Conservation (phyloP, 2,329 filamentous ascomycete species). For the Blumeriella jaapii region DNA sequence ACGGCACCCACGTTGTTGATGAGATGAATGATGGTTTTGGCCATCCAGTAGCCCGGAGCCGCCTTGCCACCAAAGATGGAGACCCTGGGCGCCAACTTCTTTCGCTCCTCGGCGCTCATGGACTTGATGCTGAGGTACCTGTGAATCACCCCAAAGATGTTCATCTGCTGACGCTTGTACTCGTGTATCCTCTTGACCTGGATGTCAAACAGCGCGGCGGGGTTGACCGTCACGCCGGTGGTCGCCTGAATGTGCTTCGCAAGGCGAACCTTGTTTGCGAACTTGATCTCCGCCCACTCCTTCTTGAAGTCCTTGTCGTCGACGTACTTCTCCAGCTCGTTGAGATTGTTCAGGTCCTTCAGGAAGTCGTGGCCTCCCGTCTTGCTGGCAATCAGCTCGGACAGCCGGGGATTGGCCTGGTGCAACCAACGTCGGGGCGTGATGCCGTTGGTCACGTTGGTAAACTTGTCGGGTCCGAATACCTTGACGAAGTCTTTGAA, state of each 20-base stretch:
- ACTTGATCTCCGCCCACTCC: slow-evolving; percentile 95
- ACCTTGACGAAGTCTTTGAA: slow-evolving; percentile 98
- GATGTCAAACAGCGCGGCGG: slow-evolving; percentile 81
- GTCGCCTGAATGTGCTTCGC: slow-evolving; percentile 83
- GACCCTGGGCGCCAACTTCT: slow-evolving; percentile 78
- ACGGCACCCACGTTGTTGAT: slow-evolving; percentile 85
- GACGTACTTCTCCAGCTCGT: slow-evolving; percentile 72
- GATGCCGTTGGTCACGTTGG: slow-evolving; percentile 96
- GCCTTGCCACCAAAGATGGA: slow-evolving; percentile 98
- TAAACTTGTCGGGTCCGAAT: slow-evolving; percentile 94
- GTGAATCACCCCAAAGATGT: slow-evolving; percentile 96
- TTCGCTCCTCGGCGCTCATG: slow-evolving; percentile 70
- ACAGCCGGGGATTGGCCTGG: slow-evolving; percentile 89
- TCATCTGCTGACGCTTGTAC: slow-evolving; percentile 98
- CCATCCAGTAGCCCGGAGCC: slow-evolving; percentile 99
- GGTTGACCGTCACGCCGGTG: slow-evolving; percentile 73
- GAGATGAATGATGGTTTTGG: slow-evolving; percentile 95
- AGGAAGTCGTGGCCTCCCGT: slow-evolving; percentile 68
- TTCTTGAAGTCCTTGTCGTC: slow-evolving; percentile 85
- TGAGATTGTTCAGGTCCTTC: slow-evolving; percentile 78
- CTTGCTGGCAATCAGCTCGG: slow-evolving; percentile 85
- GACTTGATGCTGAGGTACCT: slow-evolving; percentile 83
- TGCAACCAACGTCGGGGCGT: slow-evolving; percentile 94
- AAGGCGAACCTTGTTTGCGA: slow-evolving; percentile 84
- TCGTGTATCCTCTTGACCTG: slow-evolving; percentile 99